Base-by-base conservation (phyloP, 305 asterid genomes). In the Striga hermonthica region DNA sequence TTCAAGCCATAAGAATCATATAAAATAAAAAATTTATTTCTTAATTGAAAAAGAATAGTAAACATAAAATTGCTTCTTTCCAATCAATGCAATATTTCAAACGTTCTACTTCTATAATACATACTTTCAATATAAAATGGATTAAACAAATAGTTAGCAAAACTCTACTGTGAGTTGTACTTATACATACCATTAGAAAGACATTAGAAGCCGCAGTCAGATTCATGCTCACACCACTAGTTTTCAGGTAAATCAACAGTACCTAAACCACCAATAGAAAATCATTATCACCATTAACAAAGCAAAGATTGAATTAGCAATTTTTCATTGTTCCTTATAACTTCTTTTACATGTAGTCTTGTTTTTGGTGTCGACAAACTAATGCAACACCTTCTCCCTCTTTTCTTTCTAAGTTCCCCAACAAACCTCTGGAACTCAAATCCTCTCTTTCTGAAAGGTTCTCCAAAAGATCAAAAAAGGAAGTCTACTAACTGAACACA, bases 161-260 rank as follows among this genome's bases (percentile, higher is more conserved):
- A 22, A 22, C 31, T 22, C 31, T 2, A 1, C 31, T 22, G 31
- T 22, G 31, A 22, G 31, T 22, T 22, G 31, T 22, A 22, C 31
- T 22, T 61, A 41, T 28, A 10, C 53, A 39, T 78, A 89, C 96
- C 95, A 90, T 81, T 45, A 90, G 77, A 75, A 85, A 90, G 48
- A 90, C 95, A 77, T 83, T 87, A 31, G 95, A 87, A 69, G 97
- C 94, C 67, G 90, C 94, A 49, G 97, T 87, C 48, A 87, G 68
- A 77, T 90, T 90, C 88, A 90, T 79, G 71, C 91, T 91, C 57
- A 85, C 95, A 7, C 95, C 97, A 50, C 95, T 91, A 12, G 91
- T 83, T 82, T 78, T 85, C 15, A 90, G 86, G 9, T 91, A 90
- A 87, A 90, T 90, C 44, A 90, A 68, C 68, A 90, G 57, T 40